A percentile compares a stretch with the other conserved stretches of the same genome.
Evolutionary conservation across 176 grass and related monocot species (phyloP).

Genomic region (Puccinellia tenuiflora): DNA sequence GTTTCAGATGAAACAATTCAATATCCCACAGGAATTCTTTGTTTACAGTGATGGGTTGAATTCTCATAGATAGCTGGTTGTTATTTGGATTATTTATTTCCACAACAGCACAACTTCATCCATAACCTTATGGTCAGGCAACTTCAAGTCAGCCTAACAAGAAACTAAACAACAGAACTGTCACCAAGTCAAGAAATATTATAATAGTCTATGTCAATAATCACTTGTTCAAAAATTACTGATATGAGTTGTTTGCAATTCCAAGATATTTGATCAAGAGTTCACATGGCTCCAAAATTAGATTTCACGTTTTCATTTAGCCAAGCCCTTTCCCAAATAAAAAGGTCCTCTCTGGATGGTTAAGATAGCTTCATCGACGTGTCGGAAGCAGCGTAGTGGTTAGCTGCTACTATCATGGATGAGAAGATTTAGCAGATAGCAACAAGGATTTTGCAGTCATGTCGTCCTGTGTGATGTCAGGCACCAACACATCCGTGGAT

Average conservation of each 20-base stretch:
- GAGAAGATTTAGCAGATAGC: constrained; percentile 14
- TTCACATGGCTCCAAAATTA: background rate
- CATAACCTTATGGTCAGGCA: background rate
- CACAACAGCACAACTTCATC: no score
- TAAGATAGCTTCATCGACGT: background rate
- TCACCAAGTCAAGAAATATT: background rate
- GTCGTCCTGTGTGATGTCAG: constrained; percentile 21
- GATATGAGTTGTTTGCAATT: background rate
- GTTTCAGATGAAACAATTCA: background rate
- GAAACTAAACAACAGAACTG: background rate
- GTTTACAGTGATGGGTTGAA: background rate
- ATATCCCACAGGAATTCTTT: background rate
- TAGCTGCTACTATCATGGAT: background rate
- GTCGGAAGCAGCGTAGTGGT: background rate
- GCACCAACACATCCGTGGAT: background rate
- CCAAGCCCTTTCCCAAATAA: background rate
- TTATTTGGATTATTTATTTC: background rate
- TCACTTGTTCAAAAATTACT: background rate
- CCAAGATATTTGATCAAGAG: background rate
- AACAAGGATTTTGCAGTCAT: background rate
- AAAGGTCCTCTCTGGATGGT: constrained; percentile 4
- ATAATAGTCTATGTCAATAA: background rate
- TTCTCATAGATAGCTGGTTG: background rate
- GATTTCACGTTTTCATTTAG: background rate
- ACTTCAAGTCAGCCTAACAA: background rate